phyloP scores from a whole-genome alignment of 2,329 filamentous ascomycete genomes.

The Colletotrichum coccodes region DNA sequence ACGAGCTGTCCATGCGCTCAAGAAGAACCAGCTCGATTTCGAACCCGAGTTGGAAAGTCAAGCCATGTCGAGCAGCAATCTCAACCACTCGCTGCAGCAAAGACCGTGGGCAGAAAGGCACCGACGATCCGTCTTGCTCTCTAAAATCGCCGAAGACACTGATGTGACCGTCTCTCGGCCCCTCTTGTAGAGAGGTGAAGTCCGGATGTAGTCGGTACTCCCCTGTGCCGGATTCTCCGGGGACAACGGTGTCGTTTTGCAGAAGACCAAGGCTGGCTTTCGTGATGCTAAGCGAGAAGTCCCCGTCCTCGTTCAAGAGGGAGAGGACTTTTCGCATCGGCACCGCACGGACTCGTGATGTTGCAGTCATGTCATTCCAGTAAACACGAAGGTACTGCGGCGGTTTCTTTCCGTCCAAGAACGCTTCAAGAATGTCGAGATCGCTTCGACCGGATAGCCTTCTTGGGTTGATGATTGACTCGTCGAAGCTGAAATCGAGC shows the following conservation, averaged over 20 bases:
- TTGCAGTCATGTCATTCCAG: slow-evolving; percentile 83
- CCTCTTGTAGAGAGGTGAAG: slow-evolving; percentile 67
- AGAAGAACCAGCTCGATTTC: slow-evolving; percentile 85
- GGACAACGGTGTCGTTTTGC: slow-evolving; percentile 70
- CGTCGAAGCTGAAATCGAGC: slow-evolving; percentile 49
- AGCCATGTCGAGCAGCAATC: slow-evolving; percentile 58
- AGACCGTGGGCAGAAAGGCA: slow-evolving; percentile 72
- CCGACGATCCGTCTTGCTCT: slow-evolving; percentile 60
- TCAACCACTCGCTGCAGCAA: slow-evolving; percentile 66
- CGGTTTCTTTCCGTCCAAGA: slow-evolving; percentile 59
- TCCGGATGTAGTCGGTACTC: slow-evolving; percentile 76
- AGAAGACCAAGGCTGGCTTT: slow-evolving; percentile 73
- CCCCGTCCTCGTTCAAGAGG: slow-evolving; percentile 54
- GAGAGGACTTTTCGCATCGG: slow-evolving; percentile 68
- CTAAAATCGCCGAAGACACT: slow-evolving; percentile 76
- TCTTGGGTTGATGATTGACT: slow-evolving; percentile 30
- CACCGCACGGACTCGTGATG: slow-evolving; percentile 72
- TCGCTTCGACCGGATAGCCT: slow-evolving; percentile 40
- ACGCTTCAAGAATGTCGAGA: slow-evolving; percentile 45
- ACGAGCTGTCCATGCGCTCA: slow-evolving; percentile 49
- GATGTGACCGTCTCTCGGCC: slow-evolving; percentile 69
- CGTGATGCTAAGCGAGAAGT: slow-evolving; percentile 68
- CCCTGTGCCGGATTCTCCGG: slow-evolving; percentile 66
- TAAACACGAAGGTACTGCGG: slow-evolving; percentile 78
- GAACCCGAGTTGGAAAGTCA: slow-evolving; percentile 77